Evolutionary conservation across 2,329 filamentous ascomycete genomes (phyloP).

Genomic region (Trichocomaceae sp.): DNA sequence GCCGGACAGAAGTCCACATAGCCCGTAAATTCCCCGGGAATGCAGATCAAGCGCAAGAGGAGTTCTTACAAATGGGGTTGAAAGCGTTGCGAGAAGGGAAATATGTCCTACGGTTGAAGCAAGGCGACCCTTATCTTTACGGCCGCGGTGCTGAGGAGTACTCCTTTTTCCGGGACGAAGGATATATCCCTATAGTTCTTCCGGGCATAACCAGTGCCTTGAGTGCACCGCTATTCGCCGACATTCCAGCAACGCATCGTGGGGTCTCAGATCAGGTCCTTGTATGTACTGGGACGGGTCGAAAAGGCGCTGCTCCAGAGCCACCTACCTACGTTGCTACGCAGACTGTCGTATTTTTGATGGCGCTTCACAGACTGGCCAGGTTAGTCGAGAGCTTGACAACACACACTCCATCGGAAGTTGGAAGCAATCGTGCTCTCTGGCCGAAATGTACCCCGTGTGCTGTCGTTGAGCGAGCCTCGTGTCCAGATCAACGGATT

Average conservation of each 20-base stretch:
- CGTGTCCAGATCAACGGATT: conserved; percentile 87
- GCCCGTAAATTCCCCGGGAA: conserved; percentile 97
- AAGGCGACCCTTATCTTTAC: conserved; percentile 95
- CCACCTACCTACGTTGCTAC: conserved; percentile 71
- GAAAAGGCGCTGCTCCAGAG: conserved; percentile 75
- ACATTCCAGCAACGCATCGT: conserved; percentile 80
- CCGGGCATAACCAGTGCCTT: conserved; percentile 88
- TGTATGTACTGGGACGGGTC: conserved; percentile 91
- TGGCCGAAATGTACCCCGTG: conserved; percentile 80
- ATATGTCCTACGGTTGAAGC: conserved; percentile 83
- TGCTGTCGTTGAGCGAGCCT: conserved; percentile 87
- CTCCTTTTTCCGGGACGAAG: conserved; percentile 68
- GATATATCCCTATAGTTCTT: conserved; percentile 65
- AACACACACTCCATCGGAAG: conserved; percentile 10
- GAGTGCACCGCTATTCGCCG: conserved; percentile 79
- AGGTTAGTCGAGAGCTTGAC: conserved; percentile 67
- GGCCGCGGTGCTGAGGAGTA: conserved; percentile 92
- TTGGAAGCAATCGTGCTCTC: not conserved
- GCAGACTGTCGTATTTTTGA: conserved; percentile 85
- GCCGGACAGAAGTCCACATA: conserved; percentile 81
- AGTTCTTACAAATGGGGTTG: conserved; percentile 73
- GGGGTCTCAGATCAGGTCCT: conserved; percentile 87
- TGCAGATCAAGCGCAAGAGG: conserved; percentile 85
- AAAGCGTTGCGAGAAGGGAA: conserved; percentile 62
- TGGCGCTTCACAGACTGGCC: conserved; percentile 81